phyloP scores from a whole-genome alignment of 176 grass and related monocot species.

The Carex scoparia region DNA sequence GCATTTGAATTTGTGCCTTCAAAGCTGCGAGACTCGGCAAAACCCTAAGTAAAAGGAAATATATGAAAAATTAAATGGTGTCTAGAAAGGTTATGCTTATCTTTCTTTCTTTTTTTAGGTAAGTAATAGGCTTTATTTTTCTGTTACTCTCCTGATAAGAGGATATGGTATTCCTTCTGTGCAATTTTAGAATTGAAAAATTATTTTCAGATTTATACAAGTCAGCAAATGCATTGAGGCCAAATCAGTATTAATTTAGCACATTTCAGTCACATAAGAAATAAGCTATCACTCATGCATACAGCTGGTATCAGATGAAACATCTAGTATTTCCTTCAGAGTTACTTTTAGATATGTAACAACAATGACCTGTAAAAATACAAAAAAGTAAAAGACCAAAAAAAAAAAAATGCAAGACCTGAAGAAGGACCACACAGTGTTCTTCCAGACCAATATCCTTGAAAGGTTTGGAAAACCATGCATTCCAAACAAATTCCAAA shows the following conservation, averaged over 20 bases:
- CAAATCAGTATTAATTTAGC: neutral
- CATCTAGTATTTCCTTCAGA: neutral
- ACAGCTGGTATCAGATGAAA: neutral
- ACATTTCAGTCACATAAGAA: neutral
- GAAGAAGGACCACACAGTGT: slow-evolving; percentile 84
- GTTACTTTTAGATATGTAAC: neutral
- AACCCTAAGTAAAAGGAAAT: slow-evolving; percentile 41
- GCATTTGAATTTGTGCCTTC: slow-evolving; percentile 56
- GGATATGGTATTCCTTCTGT: neutral
- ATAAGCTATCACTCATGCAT: neutral
- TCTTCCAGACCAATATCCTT: slow-evolving; percentile 71
- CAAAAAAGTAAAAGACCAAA: neutral
- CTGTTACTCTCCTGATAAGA: neutral
- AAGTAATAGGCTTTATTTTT: neutral
- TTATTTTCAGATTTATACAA: neutral
- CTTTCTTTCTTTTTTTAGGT: neutral
- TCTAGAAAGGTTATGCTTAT: neutral
- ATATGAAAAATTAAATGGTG: neutral
- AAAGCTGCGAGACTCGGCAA: slow-evolving; percentile 88
- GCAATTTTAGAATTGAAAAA: slow-evolving; percentile 8
- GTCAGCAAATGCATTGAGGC: neutral
- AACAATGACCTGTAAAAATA: neutral
- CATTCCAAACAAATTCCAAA: slow-evolving; percentile 92
- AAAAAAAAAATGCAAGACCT: slow-evolving; percentile 19
- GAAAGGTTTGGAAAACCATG: slow-evolving; percentile 89